Evolutionary conservation across 345 rosid genomes (phyloP), one percentile per base, ranked within the genome.

Genomic region (Sisymbrium altissimum): DNA sequence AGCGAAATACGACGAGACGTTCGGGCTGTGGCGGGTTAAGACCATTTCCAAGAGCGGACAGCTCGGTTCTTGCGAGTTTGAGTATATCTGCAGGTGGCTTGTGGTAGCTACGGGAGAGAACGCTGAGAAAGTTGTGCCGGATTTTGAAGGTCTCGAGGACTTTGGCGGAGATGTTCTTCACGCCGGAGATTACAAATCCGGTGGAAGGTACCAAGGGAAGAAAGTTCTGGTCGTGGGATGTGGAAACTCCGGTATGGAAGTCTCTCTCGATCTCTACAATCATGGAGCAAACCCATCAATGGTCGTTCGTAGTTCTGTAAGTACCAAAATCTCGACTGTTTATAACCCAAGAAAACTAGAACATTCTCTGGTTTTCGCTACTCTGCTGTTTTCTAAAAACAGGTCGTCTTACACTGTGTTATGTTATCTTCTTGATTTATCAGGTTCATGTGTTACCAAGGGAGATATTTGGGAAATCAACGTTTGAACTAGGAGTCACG

Each of bases 161-260:
- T 89, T 92, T 36, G 87, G 80, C 0, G 94, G 94, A 19, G 61
- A 73, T 53, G 84, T 92, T 58, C 73, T 71, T 13, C 97, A 92
- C 56, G 89, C 89, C 30, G 84, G 94, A 59, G 94, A 89, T 43
- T 92, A 89, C 59, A 92, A 88, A 81, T 88, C 94, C 1, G 96
- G 96, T 3, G 83, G 81, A 66, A 81, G 75, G 58, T 82, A 75
- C 68, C 52, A 80, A 1, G 96, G 91, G 4, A 83, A 89, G 76
- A 71, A 74, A 3, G 96, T 89, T 1, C 80, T 92, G 7, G 92
- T 92, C 0, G 97, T 92, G 3, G 97, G 97, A 32, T 92, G 97
- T 8, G 97, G 96, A 29, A 88, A 92, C 83, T 92, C 97, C 7
- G 97, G 97, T 60, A 92, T 92, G 97, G 97, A 92, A 70, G 89